Conservation (phyloP, 495 filamentous ascomycete species). For the Sabuloglossum arenarium region DNA sequence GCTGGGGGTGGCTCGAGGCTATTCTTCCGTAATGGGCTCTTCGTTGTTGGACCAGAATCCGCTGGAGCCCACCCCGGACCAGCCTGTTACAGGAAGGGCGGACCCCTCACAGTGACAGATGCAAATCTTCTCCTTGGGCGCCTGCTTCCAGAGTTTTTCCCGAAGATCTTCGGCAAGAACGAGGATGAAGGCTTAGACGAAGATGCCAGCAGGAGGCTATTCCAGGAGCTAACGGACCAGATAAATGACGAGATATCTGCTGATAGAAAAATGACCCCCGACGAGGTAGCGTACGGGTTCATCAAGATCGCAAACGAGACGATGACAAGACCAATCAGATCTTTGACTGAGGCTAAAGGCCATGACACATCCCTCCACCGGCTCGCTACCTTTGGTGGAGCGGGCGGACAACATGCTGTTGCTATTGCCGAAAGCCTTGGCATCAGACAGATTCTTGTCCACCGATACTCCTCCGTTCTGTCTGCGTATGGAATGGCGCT, state of each 20-base stretch:
- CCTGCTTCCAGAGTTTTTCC: slow-evolving; percentile 84
- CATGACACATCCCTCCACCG: slow-evolving; percentile 80
- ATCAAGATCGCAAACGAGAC: slow-evolving; percentile 88
- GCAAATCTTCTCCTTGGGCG: slow-evolving; percentile 82
- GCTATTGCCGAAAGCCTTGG: slow-evolving; percentile 85
- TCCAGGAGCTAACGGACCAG: slow-evolving; percentile 55
- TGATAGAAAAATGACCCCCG: slow-evolving; percentile 50
- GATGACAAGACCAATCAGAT: slow-evolving; percentile 85
- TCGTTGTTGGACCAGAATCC: slow-evolving; percentile 91
- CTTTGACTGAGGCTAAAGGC: slow-evolving; percentile 81
- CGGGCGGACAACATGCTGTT: slow-evolving; percentile 87
- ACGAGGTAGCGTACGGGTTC: slow-evolving; percentile 84
- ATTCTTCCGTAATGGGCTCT: slow-evolving; percentile 79
- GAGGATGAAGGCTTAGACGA: slow-evolving; percentile 75
- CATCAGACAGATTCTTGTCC: slow-evolving; percentile 70
- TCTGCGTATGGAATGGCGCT: slow-evolving; percentile 95
- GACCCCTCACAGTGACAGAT: slow-evolving; percentile 81
- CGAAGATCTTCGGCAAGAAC: slow-evolving; percentile 85
- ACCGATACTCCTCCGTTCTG: slow-evolving; percentile 82
- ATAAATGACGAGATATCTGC: slow-evolving; percentile 43
- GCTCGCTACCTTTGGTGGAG: slow-evolving; percentile 83
- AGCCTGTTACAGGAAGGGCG: slow-evolving; percentile 87
- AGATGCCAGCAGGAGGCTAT: slow-evolving; percentile 52
- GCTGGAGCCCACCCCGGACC: slow-evolving; percentile 86
- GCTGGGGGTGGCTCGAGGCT: slow-evolving; percentile 82